Conservation (phyloP, 78 protist genomes). For the Dictyostelium firmibasis region DNA sequence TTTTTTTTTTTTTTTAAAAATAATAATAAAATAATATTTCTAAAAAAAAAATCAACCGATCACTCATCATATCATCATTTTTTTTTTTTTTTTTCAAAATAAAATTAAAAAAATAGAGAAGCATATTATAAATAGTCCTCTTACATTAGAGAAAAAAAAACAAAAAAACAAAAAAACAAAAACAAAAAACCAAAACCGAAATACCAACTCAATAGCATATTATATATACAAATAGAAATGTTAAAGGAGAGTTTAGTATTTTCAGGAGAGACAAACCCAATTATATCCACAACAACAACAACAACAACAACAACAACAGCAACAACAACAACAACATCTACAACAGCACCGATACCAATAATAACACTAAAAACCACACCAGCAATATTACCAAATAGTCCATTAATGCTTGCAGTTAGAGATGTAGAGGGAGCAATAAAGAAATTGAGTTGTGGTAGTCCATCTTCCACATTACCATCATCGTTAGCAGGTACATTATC, state of each 20-base stretch:
- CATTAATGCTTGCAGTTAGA: slow-evolving; percentile 7
- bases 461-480: background rate
- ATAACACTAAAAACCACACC: slow-evolving; percentile 1
- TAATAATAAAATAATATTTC: too few species aligned
- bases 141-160: background rate
- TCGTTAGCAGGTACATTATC: background rate
- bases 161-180: background rate
- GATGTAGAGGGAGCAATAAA: background rate
- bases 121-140: too few species aligned
- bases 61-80: too few species aligned
- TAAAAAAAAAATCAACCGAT: too few species aligned
- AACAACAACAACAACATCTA: background rate
- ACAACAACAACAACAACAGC: background rate
- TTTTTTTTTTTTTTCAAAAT: background rate
- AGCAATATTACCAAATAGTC: slow-evolving; percentile 3
- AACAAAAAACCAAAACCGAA: background rate
- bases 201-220: background rate
- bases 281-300: background rate
- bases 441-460: background rate
- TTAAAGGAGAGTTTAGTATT: background rate
- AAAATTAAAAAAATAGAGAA: too few species aligned
- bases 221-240: background rate
- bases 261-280: slow-evolving; percentile 1
- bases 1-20: too few species aligned
- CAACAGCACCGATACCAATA: background rate